Percentiles rank a stretch among this genome's conserved stretches.
These are phyloP conservation scores for Emericellopsis cladophorae DNA, from an alignment of 2,329 filamentous ascomycete genomes.

Conservation along the genomic window DNA sequence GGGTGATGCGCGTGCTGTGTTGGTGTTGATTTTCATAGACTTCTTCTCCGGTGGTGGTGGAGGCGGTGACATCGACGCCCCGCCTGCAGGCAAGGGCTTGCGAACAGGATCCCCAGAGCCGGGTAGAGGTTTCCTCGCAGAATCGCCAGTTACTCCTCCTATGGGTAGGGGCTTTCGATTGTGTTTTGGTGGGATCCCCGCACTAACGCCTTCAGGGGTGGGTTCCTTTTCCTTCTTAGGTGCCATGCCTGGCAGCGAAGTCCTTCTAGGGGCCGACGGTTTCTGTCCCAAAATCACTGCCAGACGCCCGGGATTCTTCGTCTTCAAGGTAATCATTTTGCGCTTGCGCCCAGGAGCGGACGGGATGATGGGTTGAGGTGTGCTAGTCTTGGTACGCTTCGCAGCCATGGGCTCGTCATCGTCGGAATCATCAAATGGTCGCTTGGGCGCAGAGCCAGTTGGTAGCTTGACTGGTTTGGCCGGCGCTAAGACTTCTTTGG, in stretches of 20 bases:
- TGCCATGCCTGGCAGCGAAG: conserved; percentile 16
- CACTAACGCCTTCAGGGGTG: conserved; percentile 9
- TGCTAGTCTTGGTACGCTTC: conserved; percentile 24
- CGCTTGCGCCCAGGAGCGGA: conserved; percentile 13
- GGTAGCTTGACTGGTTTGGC: not conserved
- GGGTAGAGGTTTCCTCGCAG: conserved; percentile 21
- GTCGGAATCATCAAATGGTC: conserved; percentile 23
- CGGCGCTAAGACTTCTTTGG: not conserved
- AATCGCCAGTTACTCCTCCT: conserved; percentile 14
- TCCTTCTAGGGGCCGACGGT: conserved; percentile 11
- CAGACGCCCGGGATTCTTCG: conserved; percentile 18
- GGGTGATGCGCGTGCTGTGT: not conserved
- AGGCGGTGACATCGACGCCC: conserved; percentile 4
- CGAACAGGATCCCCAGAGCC: conserved; percentile 11
- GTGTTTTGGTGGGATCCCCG: not conserved
- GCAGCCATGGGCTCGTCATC: conserved; percentile 18
- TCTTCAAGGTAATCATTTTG: conserved; percentile 23
- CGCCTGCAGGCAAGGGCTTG: conserved; percentile 18
- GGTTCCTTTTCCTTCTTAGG: conserved; percentile 14
- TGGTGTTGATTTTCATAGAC: conserved; percentile 1
- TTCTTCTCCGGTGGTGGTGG: conserved; percentile 1
- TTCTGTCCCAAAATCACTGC: conserved; percentile 18
- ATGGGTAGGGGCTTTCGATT: not conserved
- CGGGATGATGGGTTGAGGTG: conserved; percentile 7
- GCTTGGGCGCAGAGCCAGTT: conserved; percentile 14